Evolutionary conservation across 1,284 basidiomycete genomes (phyloP).

Genomic region (Ceratobasidium sp.): DNA sequence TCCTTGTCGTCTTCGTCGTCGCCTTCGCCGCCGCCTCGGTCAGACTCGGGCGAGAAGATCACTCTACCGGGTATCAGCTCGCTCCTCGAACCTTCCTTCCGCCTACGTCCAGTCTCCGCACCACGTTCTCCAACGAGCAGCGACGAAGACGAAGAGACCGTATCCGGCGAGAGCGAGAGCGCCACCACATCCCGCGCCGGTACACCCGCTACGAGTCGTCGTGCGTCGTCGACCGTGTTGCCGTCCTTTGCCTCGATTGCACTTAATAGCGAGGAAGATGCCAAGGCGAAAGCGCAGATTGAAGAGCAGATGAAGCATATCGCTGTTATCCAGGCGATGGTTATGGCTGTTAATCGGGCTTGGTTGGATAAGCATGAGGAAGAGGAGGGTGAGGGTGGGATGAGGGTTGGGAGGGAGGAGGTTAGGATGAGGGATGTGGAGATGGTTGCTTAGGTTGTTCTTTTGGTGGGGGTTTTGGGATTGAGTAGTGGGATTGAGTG

Average conservation of each 20-base stretch:
- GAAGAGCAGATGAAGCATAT: conserved; percentile 41
- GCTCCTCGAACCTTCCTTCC: conserved; percentile 38
- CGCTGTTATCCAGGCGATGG: conserved; percentile 39
- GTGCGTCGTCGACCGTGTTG: conserved; percentile 28
- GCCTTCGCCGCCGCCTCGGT: background rate
- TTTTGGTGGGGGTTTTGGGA: no score
- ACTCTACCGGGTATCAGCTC: conserved; percentile 33
- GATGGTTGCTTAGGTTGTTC: conserved; percentile 39
- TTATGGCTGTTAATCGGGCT: conserved; percentile 32
- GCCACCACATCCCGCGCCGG: conserved; percentile 34
- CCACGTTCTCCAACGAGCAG: conserved; percentile 15
- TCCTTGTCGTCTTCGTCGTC: background rate
- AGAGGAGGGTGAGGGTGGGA: background rate
- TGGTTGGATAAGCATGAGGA: conserved; percentile 32
- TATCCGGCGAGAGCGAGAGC: conserved; percentile 16
- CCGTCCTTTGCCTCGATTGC: conserved; percentile 41
- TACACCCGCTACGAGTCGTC: conserved; percentile 6
- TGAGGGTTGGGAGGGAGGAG: background rate
- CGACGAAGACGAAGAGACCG: conserved; percentile 30
- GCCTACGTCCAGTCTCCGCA: conserved; percentile 28
- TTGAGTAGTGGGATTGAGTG: no score
- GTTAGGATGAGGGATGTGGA: conserved; percentile 27
- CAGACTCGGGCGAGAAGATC: conserved; percentile 24
- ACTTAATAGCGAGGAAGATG: conserved; percentile 32
- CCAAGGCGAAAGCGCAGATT: conserved; percentile 11